Conservation (phyloP, 192 early-diverging fungal genomes). For the Entomortierella lignicola region DNA sequence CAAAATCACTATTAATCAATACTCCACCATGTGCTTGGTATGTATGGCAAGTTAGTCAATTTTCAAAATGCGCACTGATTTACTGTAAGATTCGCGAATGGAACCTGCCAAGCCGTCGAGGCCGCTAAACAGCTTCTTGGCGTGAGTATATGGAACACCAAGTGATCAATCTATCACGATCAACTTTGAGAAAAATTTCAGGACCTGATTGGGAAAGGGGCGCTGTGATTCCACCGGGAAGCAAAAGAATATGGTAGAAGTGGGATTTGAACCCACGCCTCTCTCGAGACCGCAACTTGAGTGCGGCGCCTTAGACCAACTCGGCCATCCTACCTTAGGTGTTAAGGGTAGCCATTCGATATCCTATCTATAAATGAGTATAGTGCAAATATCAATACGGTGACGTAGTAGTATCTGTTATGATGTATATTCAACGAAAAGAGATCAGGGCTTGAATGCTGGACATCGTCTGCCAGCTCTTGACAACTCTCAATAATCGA, state of each 20-base stretch:
- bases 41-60: constrained; percentile 23
- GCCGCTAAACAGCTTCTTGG: constrained; percentile 19
- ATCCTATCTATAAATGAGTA: too few species aligned
- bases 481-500: not conserved
- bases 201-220: constrained; percentile 27
- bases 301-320: constrained; percentile 85
- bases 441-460: not conserved
- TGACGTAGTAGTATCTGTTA: too few species aligned
- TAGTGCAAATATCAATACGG: too few species aligned
- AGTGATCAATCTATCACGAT: too few species aligned
- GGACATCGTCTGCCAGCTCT: not conserved
- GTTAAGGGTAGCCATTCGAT: not conserved
- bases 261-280: constrained; percentile 81
- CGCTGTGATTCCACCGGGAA: not conserved
- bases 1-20: not conserved
- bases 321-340: constrained; percentile 65
- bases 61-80: too few species aligned
- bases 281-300: constrained; percentile 87
- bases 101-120: constrained; percentile 27
- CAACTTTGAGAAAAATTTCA: too few species aligned
- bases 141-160: constrained; percentile 3
- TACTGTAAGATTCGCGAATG: too few species aligned
- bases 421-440: not conserved
- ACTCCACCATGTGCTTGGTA: not conserved
- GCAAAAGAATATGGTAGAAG: constrained; percentile 55